Percentiles rank a stretch among this genome's conserved stretches.
Conservation (phyloP, 176 grass and related monocot species). For the Oryza officinalis region DNA sequence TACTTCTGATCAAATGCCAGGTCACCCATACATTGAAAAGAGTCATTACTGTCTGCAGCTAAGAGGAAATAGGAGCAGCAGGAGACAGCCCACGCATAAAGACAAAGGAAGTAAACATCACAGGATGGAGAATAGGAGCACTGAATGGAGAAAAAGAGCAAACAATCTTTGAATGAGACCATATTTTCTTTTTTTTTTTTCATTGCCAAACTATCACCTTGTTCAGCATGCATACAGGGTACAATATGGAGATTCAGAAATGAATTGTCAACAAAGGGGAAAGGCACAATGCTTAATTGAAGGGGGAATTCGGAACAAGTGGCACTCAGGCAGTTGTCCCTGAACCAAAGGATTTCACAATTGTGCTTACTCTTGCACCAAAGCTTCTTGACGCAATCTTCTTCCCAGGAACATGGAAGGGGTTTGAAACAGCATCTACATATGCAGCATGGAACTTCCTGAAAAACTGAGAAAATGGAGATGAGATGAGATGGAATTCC, state of each 20-base stretch:
- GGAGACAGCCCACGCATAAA: slow-evolving; percentile 21
- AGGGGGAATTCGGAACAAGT: background rate
- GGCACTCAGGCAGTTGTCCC: slow-evolving; percentile 46
- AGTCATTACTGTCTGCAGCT: background rate
- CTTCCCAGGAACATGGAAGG: slow-evolving; percentile 96
- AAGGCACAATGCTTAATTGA: background rate
- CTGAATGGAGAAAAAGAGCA: background rate
- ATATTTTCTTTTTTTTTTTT: slow-evolving; percentile 25
- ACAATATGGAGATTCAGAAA: background rate
- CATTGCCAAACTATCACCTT: background rate
- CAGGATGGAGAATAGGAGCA: background rate
- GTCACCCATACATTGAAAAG: slow-evolving; percentile 3
- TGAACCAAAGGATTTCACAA: slow-evolving; percentile 80
- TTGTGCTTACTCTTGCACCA: slow-evolving; percentile 70
- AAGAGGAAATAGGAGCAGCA: slow-evolving; percentile 7
- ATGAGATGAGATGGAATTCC: background rate
- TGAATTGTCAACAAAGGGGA: background rate
- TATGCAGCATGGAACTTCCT: slow-evolving; percentile 94
- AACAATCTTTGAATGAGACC: background rate
- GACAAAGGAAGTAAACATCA: slow-evolving; percentile 18
- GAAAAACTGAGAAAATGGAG: slow-evolving; percentile 69
- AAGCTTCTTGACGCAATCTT: slow-evolving; percentile 95
- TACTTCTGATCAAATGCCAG: background rate
- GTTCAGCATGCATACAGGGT: slow-evolving; percentile 8
- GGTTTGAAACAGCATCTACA: slow-evolving; percentile 87